Percentiles rank a stretch among this genome's conserved stretches.
Conservation (phyloP, 2,329 filamentous ascomycete species). For the Colletotrichum brevisporum region DNA sequence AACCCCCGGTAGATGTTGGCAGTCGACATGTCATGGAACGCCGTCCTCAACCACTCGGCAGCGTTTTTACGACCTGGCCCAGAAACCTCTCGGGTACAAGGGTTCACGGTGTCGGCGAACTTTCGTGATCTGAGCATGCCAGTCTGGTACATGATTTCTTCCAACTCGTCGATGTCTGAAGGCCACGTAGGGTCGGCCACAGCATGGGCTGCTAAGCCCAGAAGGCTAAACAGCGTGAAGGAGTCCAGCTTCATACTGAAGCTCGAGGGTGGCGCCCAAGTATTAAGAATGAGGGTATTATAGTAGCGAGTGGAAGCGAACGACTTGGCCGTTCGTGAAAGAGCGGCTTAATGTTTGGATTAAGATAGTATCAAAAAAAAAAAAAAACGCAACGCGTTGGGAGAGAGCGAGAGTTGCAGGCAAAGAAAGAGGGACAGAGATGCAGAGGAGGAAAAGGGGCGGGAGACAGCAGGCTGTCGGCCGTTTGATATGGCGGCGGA, state of each 20-base stretch:
- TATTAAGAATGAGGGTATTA: not conserved
- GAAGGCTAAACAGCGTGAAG: slow-evolving; percentile 50
- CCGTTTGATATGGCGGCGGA: slow-evolving; percentile 22
- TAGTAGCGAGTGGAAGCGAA: slow-evolving; percentile 14
- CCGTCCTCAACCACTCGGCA: slow-evolving; percentile 73
- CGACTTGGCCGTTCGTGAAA: slow-evolving; percentile 8
- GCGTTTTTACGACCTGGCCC: slow-evolving; percentile 70
- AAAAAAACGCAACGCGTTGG: not conserved
- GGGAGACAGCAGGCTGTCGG: slow-evolving; percentile 11
- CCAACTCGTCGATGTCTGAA: slow-evolving; percentile 70
- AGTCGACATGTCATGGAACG: slow-evolving; percentile 74
- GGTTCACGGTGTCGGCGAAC: slow-evolving; percentile 70
- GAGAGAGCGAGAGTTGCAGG: slow-evolving; percentile 11
- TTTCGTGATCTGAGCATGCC: slow-evolving; percentile 67
- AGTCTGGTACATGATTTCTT: slow-evolving; percentile 74
- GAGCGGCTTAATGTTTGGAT: not conserved
- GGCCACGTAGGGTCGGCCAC: slow-evolving; percentile 72
- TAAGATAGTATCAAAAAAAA: not conserved
- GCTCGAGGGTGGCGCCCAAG: not conserved
- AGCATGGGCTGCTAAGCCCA: slow-evolving; percentile 53
- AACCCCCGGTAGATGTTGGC: slow-evolving; percentile 61
- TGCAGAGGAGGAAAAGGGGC: not conserved
- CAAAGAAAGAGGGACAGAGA: not conserved
- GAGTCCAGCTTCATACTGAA: slow-evolving; percentile 48
- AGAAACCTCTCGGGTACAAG: slow-evolving; percentile 67